Evolutionary conservation across 305 asterid species (phyloP).

Genomic region (Ilex paraguariensis): DNA sequence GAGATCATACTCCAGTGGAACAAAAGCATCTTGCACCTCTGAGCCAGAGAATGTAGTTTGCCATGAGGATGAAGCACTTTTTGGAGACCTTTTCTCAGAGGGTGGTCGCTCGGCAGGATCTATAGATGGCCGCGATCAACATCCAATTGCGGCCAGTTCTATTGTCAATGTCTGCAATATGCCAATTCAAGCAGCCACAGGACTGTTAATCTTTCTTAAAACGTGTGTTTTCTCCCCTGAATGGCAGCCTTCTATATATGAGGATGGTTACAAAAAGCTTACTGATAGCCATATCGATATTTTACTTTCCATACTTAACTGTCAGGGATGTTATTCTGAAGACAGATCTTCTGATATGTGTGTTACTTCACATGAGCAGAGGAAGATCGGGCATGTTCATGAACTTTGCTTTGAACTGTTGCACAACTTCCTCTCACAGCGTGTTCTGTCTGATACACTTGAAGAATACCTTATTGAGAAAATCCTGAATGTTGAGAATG

Average conservation of each 20-base stretch:
- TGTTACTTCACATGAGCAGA: slow-evolving; percentile 45
- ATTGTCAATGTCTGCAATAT: slow-evolving; percentile 52
- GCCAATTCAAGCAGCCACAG: slow-evolving; percentile 79
- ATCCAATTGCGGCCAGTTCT: slow-evolving; percentile 51
- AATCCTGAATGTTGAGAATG: slow-evolving; percentile 60
- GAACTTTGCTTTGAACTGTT: slow-evolving; percentile 72
- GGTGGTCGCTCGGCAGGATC: slow-evolving; percentile 89
- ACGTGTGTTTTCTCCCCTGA: slow-evolving; percentile 65
- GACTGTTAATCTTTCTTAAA: slow-evolving; percentile 66
- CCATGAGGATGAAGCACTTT: slow-evolving; percentile 96
- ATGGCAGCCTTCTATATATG: slow-evolving; percentile 57
- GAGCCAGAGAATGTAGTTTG: slow-evolving; percentile 74
- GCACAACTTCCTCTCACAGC: slow-evolving; percentile 63
- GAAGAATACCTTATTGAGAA: slow-evolving; percentile 72
- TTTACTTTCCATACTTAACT: slow-evolving; percentile 61
- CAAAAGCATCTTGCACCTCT: slow-evolving; percentile 58
- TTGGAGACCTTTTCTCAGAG: slow-evolving; percentile 97
- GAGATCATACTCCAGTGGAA: slow-evolving; percentile 55
- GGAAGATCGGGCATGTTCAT: slow-evolving; percentile 52
- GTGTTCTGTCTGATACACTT: slow-evolving; percentile 59
- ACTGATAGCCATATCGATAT: slow-evolving; percentile 50
- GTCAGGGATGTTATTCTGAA: slow-evolving; percentile 50
- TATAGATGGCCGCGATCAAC: slow-evolving; percentile 74
- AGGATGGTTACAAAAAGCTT: slow-evolving; percentile 64
- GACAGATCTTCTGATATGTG: slow-evolving; percentile 44